phyloP scores from a whole-genome alignment of 176 grass and related monocot species.

The Rhynchospora tenuis region DNA sequence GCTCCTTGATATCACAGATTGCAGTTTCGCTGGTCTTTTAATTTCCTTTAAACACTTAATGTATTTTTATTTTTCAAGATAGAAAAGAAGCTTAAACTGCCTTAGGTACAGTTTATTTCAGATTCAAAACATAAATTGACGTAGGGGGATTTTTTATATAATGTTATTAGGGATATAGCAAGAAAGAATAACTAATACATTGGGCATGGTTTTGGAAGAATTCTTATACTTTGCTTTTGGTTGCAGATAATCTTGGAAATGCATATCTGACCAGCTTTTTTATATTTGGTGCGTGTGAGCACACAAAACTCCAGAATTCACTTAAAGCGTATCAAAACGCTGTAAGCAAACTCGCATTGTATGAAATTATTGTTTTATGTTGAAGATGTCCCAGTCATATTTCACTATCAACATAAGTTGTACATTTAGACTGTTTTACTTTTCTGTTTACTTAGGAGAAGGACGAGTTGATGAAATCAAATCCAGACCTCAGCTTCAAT shows the following conservation, averaged over 20 bases:
- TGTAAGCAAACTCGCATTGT: constrained; percentile 46
- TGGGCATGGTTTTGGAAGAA: background rate
- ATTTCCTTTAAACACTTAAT: background rate
- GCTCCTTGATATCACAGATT: background rate
- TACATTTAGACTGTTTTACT: constrained; percentile 15
- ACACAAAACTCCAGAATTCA: constrained; percentile 66
- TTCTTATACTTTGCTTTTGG: constrained; percentile 15
- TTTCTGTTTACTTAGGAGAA: constrained; percentile 63
- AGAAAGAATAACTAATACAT: background rate
- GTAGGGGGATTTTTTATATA: background rate
- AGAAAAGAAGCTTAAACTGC: background rate
- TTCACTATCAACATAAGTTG: background rate
- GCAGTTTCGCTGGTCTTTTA: background rate
- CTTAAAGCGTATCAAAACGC: constrained; percentile 99
- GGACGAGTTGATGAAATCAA: constrained; percentile 62
- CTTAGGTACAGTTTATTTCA: background rate
- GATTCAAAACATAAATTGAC: background rate
- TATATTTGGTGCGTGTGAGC: constrained; percentile 68
- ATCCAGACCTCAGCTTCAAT: constrained; percentile 94
- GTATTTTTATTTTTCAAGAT: background rate
- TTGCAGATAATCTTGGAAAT: constrained; percentile 91
- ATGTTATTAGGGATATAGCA: background rate
- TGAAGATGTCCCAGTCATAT: background rate
- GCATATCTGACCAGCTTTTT: constrained; percentile 97
- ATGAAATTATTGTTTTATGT: constrained; percentile 20